phyloP scores from a whole-genome alignment of 352 stramenopile species.

The Pythium myriotylum region DNA sequence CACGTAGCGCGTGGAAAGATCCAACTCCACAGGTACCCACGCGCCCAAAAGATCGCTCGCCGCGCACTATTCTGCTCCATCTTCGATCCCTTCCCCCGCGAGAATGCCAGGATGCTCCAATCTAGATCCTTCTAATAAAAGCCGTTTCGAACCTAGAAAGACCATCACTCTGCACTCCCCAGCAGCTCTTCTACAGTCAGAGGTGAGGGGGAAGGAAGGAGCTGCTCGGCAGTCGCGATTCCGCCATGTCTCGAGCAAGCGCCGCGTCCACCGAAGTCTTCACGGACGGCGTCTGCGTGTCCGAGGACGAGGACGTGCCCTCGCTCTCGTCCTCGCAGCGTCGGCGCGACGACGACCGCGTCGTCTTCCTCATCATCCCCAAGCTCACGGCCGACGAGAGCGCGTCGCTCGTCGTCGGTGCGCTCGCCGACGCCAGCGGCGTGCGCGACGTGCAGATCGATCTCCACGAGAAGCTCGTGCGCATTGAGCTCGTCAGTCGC shows the following conservation, averaged over 20 bases:
- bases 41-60: too few species aligned
- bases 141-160: slow-evolving; percentile 11
- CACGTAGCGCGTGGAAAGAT: too few species aligned
- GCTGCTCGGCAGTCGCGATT: too few species aligned
- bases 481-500: slow-evolving; percentile 55
- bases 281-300: slow-evolving; percentile 56
- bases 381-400: slow-evolving; percentile 36
- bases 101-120: too few species aligned
- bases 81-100: too few species aligned
- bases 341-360: slow-evolving; percentile 50
- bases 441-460: slow-evolving; percentile 63
- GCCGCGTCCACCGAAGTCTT: slow-evolving; percentile 22
- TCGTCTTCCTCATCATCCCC: slow-evolving; percentile 78
- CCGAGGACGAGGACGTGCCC: slow-evolving; percentile 64
- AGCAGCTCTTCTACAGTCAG: not conserved
- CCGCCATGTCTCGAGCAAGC: not conserved
- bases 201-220: too few species aligned
- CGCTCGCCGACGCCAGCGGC: slow-evolving; percentile 35
- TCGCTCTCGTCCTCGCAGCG: slow-evolving; percentile 69
- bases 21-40: too few species aligned
- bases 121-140: too few species aligned
- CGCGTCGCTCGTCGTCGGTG: slow-evolving; percentile 34
- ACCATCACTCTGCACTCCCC: slow-evolving; percentile 10
- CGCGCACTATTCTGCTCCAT: too few species aligned
- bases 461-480: slow-evolving; percentile 61